Evolutionary conservation across 768 basidiomycete species (phyloP), one percentile per base, ranked within the genome.

Genomic region (Kwoniella mangroviensis): DNA sequence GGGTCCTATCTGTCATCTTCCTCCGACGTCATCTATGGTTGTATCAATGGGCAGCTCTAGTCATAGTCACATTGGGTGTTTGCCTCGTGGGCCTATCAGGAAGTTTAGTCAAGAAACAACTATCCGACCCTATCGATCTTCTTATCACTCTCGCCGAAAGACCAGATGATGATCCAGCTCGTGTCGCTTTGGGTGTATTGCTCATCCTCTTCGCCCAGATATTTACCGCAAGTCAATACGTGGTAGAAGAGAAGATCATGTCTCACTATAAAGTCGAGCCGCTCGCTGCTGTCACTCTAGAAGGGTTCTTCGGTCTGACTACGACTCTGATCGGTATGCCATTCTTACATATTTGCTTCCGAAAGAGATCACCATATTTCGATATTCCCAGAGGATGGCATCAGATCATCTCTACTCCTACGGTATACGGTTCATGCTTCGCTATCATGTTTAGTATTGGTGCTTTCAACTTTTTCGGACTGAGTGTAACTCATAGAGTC

Each of bases 231-330:
- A 71, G 75, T 19, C 82, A 81, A 69, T 82, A 78, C 63, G 95
- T 98, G 55, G 87, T 97, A 17, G 97, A 98, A 86, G 96, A 98
- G 85, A 95, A 92, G 86, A 94, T 98, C 75, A 90, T 98, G 91
- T 85, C 88, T 78, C 88, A 87, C 59, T 95, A 96, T 85, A 86
- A 89, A 42, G 90, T 98, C 51, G 88, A 89, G 56, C 96, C 97
- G 15, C 87, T 98, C 45, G 79, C 82, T 43, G 95, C 96, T 12
- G 97, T 98, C 70, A 94, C 95, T 24, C 92, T 88, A 72, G 97
- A 99, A 84, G 97, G 97, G 53, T 86, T 95, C 70, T 98, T 96
- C 79, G 97, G 97, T 67, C 85, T 90, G 21, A 73, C 92, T 74
- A 91, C 92, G 34, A 90, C 97, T 76, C 76, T 94, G 51, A 73